Percentiles rank a stretch among this genome's conserved stretches.
phyloP scores from a whole-genome alignment of 2,329 filamentous ascomycete species.

The Claviceps arundinis region DNA sequence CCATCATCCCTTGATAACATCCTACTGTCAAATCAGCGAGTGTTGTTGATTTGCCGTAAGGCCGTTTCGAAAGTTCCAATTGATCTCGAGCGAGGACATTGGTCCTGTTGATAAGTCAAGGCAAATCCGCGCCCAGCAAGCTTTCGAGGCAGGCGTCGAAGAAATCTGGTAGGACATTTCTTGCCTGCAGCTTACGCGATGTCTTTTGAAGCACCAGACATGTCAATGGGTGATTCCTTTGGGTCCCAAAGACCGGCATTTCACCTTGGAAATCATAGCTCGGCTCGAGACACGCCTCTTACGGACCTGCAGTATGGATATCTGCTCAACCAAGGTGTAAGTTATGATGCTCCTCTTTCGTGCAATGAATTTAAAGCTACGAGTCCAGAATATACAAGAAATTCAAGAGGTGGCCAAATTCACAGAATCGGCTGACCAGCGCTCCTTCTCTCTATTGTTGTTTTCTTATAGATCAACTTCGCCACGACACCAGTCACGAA shows the following conservation, averaged over 20 bases:
- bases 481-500: constrained; percentile 70
- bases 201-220: constrained; percentile 11
- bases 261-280: constrained; percentile 65
- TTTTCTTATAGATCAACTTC: constrained; percentile 52
- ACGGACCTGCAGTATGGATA: constrained; percentile 51
- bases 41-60: background rate
- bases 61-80: background rate
- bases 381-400: no score
- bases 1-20: background rate
- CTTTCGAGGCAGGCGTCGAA: background rate
- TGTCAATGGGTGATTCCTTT: constrained; percentile 14
- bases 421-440: background rate
- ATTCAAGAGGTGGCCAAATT: no score
- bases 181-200: constrained; percentile 6
- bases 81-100: background rate
- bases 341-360: constrained; percentile 19
- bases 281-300: constrained; percentile 44
- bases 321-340: constrained; percentile 55
- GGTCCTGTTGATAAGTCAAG: background rate
- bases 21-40: background rate
- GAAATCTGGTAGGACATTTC: background rate
- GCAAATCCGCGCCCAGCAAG: background rate
- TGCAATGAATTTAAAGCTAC: background rate
- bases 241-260: constrained; percentile 32
- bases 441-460: background rate